Evolutionary conservation across 345 rosid genomes (phyloP).

Genomic region (Sonneratia caseolaris): DNA sequence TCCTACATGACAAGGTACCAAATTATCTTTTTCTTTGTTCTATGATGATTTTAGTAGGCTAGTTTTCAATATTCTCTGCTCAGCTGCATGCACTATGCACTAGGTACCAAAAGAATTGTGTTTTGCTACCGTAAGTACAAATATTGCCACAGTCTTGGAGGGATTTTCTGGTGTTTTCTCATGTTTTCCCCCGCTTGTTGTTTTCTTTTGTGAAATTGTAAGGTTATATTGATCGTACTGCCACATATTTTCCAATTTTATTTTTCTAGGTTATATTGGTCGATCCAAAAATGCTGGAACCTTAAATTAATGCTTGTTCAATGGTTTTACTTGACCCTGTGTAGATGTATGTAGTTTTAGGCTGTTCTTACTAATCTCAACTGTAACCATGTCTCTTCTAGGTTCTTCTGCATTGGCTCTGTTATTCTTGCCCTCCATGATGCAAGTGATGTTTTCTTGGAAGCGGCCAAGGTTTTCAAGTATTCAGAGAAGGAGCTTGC

Average conservation of each 20-base stretch:
- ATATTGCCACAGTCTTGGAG: too few species aligned
- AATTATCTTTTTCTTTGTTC: background rate
- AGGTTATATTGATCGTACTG: too few species aligned
- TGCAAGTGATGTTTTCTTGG: slow-evolving; percentile 83
- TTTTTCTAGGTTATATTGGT: background rate
- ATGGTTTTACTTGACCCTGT: background rate
- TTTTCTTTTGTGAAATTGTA: too few species aligned
- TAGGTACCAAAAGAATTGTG: too few species aligned
- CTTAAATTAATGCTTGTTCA: background rate
- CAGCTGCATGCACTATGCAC: background rate
- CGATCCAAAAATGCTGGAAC: too few species aligned
- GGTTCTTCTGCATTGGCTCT: slow-evolving; percentile 78
- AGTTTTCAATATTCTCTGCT: background rate
- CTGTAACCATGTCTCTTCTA: slow-evolving; percentile 17
- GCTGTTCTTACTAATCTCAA: background rate
- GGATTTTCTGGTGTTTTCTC: background rate
- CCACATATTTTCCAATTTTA: too few species aligned
- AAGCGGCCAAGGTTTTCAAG: slow-evolving; percentile 87
- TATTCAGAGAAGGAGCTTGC: slow-evolving; percentile 77
- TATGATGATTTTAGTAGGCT: background rate
- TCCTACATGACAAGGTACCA: slow-evolving; percentile 70
- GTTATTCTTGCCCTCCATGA: slow-evolving; percentile 84
- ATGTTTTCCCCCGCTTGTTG: background rate
- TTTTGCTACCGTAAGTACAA: too few species aligned
- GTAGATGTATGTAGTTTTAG: background rate